Evolutionary conservation across 257 asterid genomes (phyloP), one percentile per base, ranked within the genome.

Genomic region (Gentiana dahurica): DNA sequence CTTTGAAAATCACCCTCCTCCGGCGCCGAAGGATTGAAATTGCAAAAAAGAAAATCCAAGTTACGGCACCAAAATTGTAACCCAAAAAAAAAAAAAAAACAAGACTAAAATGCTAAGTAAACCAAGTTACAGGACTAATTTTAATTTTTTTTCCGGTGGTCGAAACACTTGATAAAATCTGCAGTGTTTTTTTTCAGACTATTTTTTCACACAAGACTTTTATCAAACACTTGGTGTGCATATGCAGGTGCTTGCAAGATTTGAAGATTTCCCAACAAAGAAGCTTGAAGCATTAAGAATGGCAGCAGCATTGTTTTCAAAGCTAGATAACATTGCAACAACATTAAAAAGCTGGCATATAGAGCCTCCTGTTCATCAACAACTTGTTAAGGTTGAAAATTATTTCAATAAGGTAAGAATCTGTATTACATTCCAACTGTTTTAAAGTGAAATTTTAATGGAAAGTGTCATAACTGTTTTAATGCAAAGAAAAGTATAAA

Each of bases 251-350:
- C 77, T 89, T 36, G 85, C 97, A 53, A 75, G 95, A 76, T 86
- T 80, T 38, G 94, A 86, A 71, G 94, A 86, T 35, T 89, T 89
- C 32, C 97, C 97, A 1, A 41, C 74, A 61, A 89, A 78, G 62
- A 89, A 86, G 67, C 65, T 89, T 73, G 97, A 89, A 76, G 94
- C 89, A 51, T 49, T 89, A 66, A 81, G 97, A 54, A 86, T 86
- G 94, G 86, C 89, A 24, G 79, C 84, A 50, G 80, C 94, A 49
- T 75, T 89, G 39, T 73, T 72, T 68, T 51, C 67, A 51, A 89
- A 89, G 78, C 56, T 89, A 50, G 80, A 83, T 69, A 43, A 73
- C n/a, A 70, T 81, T 0, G 73, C 60, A 47, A 65, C 38, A 32
- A 80, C 94, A 35, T 64, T 89, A 44, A 55, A 70, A 64, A 77